A percentile compares a stretch with the other conserved stretches of the same genome.
Conservation (phyloP, 257 asterid species). For the Galeopsis tetrahit region DNA sequence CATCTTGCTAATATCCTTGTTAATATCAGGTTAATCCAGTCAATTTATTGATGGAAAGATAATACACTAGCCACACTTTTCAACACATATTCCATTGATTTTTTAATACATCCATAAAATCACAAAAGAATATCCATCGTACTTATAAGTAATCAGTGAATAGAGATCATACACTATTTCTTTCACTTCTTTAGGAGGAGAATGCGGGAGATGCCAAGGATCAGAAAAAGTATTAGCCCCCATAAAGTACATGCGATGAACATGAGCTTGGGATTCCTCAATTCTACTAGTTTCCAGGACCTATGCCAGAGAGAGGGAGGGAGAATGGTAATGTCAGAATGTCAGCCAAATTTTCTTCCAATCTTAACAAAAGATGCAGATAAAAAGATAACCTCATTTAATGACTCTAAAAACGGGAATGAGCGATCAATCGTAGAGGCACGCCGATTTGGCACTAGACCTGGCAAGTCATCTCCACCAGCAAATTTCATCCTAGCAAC, state of each 20-base stretch:
- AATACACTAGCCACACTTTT: constrained; percentile 14
- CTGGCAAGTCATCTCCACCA: constrained; percentile 73
- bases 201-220: constrained; percentile 90
- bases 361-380: constrained; percentile 25
- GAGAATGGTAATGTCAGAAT: constrained; percentile 19
- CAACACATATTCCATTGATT: constrained; percentile 3
- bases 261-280: constrained; percentile 83
- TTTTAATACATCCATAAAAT: constrained; percentile 12
- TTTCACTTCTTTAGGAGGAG: constrained; percentile 86
- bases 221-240: constrained; percentile 86
- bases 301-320: constrained; percentile 42
- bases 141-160: constrained; percentile 16
- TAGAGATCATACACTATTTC: constrained; percentile 75
- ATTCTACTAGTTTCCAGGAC: constrained; percentile 85
- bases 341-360: constrained; percentile 24
- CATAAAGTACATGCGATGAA: constrained; percentile 83
- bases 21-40: constrained; percentile 24
- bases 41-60: not conserved
- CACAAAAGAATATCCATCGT: not conserved
- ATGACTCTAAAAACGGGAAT: constrained; percentile 83
- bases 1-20: not conserved
- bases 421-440: constrained; percentile 84
- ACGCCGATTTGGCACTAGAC: constrained; percentile 65
- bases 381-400: constrained; percentile 71
- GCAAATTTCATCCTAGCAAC: constrained; percentile 89